These are phyloP conservation scores for Pichia sp. DNA, from an alignment of 1,139 yeast species.

Conservation along the genomic window DNA sequence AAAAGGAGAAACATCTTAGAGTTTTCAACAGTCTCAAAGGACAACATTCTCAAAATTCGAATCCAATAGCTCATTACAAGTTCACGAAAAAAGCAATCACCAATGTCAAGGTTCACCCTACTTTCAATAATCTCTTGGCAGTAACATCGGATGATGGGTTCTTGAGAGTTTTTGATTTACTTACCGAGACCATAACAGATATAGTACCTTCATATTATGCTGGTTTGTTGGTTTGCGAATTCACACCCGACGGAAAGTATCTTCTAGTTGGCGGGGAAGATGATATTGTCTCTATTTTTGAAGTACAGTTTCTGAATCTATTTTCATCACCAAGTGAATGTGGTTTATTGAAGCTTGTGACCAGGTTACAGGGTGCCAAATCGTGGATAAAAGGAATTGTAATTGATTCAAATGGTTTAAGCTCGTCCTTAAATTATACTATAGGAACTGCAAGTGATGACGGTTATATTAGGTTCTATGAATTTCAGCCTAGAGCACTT, in stretches of 20 bases:
- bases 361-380: constrained; percentile 60
- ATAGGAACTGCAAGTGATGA: constrained; percentile 69
- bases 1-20: constrained; percentile 22
- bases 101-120: constrained; percentile 47
- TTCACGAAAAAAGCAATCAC: constrained; percentile 58
- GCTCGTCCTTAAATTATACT: constrained; percentile 41
- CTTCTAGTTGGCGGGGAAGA: constrained; percentile 56
- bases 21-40: constrained; percentile 16
- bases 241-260: constrained; percentile 65
- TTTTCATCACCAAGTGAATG: constrained; percentile 16
- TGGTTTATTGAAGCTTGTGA: constrained; percentile 38
- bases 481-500: constrained; percentile 61
- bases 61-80: constrained; percentile 60
- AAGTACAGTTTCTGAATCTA: constrained; percentile 30
- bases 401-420: constrained; percentile 38
- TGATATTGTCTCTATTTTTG: constrained; percentile 54
- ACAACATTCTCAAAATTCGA: constrained; percentile 19
- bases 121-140: constrained; percentile 37
- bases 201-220: constrained; percentile 66
- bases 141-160: constrained; percentile 67
- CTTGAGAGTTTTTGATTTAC: constrained; percentile 53
- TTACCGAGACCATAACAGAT: constrained; percentile 49
- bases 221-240: constrained; percentile 53
- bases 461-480: constrained; percentile 67
- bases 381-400: constrained; percentile 57